Percentiles rank a stretch among this genome's conserved stretches.
Evolutionary conservation across 805 yeast species (phyloP).

Genomic region (Komagataella ulmi): DNA sequence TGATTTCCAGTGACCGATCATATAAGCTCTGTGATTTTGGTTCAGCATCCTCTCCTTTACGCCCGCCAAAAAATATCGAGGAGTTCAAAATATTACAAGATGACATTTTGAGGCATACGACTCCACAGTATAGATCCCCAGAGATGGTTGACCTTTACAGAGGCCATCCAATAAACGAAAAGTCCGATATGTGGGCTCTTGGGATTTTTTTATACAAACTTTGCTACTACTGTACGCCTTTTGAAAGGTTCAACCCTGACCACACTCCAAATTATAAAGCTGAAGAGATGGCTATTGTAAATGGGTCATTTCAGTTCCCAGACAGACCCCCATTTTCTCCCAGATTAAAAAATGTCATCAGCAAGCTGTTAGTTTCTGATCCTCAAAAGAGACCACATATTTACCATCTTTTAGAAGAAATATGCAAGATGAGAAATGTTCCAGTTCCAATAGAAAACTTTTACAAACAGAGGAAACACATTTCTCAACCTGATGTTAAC

Average conservation of each 20-base stretch:
- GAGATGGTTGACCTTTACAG: constrained; percentile 68
- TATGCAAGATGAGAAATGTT: constrained; percentile 44
- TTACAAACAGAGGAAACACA: constrained; percentile 11
- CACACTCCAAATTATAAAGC: constrained; percentile 21
- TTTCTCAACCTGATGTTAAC: constrained; percentile 5
- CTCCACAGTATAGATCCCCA: constrained; percentile 78
- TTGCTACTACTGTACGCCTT: constrained; percentile 76
- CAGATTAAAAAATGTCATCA: constrained; percentile 49
- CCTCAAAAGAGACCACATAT: constrained; percentile 67
- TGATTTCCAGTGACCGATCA: constrained; percentile 41
- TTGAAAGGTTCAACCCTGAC: constrained; percentile 35
- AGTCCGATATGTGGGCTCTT: constrained; percentile 77
- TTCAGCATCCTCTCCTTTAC: constrained; percentile 51
- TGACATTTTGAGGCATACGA: constrained; percentile 67
- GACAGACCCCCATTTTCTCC: constrained; percentile 45
- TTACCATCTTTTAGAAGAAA: constrained; percentile 56
- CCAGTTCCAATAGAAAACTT: constrained; percentile 27
- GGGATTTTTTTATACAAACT: constrained; percentile 69
- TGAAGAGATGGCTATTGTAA: constrained; percentile 51
- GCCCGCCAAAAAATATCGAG: constrained; percentile 48
- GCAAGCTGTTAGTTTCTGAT: constrained; percentile 46
- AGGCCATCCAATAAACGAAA: constrained; percentile 65
- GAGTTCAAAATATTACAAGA: constrained; percentile 48
- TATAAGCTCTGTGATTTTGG: constrained; percentile 78
- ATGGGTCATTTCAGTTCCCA: constrained; percentile 40